These are phyloP conservation scores for Citrus maxima DNA, from an alignment of 345 rosid species.

Conservation along the genomic window DNA sequence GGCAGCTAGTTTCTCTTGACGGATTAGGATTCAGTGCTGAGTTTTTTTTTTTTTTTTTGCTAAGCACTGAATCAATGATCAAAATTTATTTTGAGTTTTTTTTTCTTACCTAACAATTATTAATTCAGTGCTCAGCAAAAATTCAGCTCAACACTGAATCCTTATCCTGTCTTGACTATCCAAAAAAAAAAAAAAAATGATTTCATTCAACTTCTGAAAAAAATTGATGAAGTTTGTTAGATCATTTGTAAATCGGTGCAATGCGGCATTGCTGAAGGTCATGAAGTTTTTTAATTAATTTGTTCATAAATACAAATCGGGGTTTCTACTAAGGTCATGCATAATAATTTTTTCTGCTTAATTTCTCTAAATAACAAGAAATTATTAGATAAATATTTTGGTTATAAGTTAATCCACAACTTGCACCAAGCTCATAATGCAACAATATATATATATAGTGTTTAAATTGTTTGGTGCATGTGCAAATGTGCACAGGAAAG, in stretches of 20 bases:
- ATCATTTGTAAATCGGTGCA: too few species aligned
- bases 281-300: too few species aligned
- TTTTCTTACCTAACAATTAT: too few species aligned
- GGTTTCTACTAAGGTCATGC: not conserved
- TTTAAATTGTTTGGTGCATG: slow-evolving; percentile 20
- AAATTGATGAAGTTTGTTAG: not conserved
- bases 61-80: too few species aligned
- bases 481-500: slow-evolving; percentile 15
- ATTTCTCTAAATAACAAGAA: not conserved
- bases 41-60: too few species aligned
- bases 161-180: not conserved
- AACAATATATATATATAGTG: not conserved
- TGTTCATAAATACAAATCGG: too few species aligned
- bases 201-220: not conserved
- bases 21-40: too few species aligned
- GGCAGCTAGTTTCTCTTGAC: not conserved
- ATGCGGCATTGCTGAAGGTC: too few species aligned
- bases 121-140: too few species aligned
- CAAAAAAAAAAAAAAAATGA: too few species aligned
- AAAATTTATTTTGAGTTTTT: too few species aligned
- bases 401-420: not conserved
- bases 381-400: not conserved
- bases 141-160: too few species aligned
- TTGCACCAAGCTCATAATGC: slow-evolving; percentile 8
- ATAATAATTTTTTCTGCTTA: not conserved